Percentiles rank a stretch among this genome's conserved stretches.
Conservation (phyloP, 257 asterid genomes). For the Rehmannia glutinosa region DNA sequence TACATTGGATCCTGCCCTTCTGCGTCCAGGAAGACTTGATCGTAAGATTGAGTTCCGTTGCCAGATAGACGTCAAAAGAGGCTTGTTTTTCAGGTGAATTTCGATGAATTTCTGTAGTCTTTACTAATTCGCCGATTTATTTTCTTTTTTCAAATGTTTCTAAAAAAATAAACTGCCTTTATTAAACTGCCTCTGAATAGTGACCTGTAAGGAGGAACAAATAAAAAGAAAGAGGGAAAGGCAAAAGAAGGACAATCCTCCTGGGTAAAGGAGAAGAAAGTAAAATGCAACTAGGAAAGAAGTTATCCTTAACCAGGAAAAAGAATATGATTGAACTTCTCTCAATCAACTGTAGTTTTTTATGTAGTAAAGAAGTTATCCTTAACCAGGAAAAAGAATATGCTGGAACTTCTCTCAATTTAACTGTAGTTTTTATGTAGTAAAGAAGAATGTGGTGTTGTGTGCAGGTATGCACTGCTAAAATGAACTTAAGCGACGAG, state of each 20-base stretch:
- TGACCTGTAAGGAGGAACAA: neutral
- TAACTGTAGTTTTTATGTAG: neutral
- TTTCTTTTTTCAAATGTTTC: neutral
- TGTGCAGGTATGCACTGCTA: slow-evolving; percentile 83
- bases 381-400: neutral
- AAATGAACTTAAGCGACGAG: slow-evolving; percentile 89
- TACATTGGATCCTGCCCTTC: slow-evolving; percentile 87
- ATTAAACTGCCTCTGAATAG: too few relatives aligned
- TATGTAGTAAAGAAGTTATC: neutral
- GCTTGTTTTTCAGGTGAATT: slow-evolving; percentile 74
- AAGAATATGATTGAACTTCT: neutral
- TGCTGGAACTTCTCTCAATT: neutral
- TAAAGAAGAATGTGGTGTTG: neutral
- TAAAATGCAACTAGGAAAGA: neutral
- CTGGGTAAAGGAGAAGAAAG: neutral
- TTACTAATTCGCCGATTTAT: neutral
- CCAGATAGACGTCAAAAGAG: slow-evolving; percentile 95
- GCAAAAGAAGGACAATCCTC: neutral
- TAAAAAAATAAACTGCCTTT: too few relatives aligned
- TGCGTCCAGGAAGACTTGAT: slow-evolving; percentile 97
- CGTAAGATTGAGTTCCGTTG: slow-evolving; percentile 84
- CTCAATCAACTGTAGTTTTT: neutral
- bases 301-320: neutral
- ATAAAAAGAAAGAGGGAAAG: neutral
- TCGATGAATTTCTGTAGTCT: neutral